A percentile compares a stretch with the other conserved stretches of the same genome.
Evolutionary conservation across 768 basidiomycete species (phyloP).

Genomic region (Russula virescens): DNA sequence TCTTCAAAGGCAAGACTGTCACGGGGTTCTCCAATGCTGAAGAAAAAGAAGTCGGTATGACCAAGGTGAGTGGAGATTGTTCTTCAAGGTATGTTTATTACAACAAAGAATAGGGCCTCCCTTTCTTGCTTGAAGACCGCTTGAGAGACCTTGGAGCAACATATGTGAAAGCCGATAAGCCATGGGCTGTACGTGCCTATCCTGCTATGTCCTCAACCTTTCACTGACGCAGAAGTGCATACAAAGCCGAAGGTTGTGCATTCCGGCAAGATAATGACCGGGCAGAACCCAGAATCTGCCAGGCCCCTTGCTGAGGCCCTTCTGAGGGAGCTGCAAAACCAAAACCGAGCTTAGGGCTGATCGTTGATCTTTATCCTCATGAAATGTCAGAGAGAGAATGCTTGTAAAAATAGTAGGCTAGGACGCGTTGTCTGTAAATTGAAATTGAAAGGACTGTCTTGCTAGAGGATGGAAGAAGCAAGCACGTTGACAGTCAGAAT

Average conservation of each 20-base stretch:
- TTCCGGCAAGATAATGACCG: constrained; percentile 58
- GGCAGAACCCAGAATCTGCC: constrained; percentile 72
- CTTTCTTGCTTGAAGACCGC: constrained; percentile 67
- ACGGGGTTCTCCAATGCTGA: constrained; percentile 74
- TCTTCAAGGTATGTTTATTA: neutral
- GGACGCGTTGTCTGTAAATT: neutral
- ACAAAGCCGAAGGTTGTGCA: constrained; percentile 43
- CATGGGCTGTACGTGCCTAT: constrained; percentile 43
- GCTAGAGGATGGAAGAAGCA: no score
- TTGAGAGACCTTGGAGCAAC: constrained; percentile 59
- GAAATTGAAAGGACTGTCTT: no score
- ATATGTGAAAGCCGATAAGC: constrained; percentile 51
- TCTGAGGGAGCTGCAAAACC: constrained; percentile 42
- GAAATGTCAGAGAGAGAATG: neutral
- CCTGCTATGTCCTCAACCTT: constrained; percentile 26
- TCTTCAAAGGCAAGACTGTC: constrained; percentile 50
- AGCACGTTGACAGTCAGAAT: no score
- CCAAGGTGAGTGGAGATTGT: constrained; percentile 35
- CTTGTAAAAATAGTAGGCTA: no score
- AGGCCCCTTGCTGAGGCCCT: constrained; percentile 50
- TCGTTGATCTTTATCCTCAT: neutral
- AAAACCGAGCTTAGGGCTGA: constrained; percentile 4
- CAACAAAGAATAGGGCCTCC: constrained; percentile 41
- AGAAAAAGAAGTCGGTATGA: constrained; percentile 44
- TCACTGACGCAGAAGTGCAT: neutral